A percentile compares a stretch with the other conserved stretches of the same genome.
Evolutionary conservation across 2,329 filamentous ascomycete genomes (phyloP).

Genomic region (Diaporthe caulivora): DNA sequence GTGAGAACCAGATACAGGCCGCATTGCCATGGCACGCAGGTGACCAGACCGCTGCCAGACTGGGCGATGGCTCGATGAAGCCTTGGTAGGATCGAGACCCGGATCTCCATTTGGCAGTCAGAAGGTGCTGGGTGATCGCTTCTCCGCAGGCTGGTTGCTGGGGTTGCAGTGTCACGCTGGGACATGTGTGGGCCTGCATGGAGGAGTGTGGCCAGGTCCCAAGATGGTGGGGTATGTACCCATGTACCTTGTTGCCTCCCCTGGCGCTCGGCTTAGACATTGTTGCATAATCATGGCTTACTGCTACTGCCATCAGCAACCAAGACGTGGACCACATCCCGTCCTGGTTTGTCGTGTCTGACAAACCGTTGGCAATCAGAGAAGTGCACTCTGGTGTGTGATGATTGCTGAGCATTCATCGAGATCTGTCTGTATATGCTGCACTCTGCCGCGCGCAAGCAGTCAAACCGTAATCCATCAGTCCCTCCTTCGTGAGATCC

Average conservation of each 20-base stretch:
- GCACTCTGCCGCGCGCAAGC: neutral
- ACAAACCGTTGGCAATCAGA: constrained; percentile 35
- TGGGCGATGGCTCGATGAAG: neutral
- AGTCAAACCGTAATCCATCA: neutral
- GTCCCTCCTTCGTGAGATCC: neutral
- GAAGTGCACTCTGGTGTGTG: neutral
- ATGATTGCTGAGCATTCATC: neutral
- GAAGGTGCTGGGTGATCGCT: constrained; percentile 7
- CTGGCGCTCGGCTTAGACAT: neutral
- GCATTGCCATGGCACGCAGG: constrained; percentile 10
- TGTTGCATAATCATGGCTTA: constrained; percentile 35
- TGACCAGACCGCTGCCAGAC: neutral
- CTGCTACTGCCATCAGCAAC: constrained; percentile 22
- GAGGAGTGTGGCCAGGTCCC: neutral
- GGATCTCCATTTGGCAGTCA: neutral
- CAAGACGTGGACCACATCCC: constrained; percentile 22
- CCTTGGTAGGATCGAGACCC: neutral
- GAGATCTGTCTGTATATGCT: neutral
- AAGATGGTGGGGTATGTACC: constrained; percentile 19
- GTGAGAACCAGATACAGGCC: neutral
- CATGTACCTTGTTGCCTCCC: constrained; percentile 13
- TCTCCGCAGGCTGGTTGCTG: constrained; percentile 19
- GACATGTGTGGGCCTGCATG: neutral
- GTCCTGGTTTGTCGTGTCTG: constrained; percentile 38
- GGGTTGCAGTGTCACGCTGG: constrained; percentile 8